A percentile compares a stretch with the other conserved stretches of the same genome.
Evolutionary conservation across 768 basidiomycete genomes (phyloP).

Genomic region (Boletellus ananas): DNA sequence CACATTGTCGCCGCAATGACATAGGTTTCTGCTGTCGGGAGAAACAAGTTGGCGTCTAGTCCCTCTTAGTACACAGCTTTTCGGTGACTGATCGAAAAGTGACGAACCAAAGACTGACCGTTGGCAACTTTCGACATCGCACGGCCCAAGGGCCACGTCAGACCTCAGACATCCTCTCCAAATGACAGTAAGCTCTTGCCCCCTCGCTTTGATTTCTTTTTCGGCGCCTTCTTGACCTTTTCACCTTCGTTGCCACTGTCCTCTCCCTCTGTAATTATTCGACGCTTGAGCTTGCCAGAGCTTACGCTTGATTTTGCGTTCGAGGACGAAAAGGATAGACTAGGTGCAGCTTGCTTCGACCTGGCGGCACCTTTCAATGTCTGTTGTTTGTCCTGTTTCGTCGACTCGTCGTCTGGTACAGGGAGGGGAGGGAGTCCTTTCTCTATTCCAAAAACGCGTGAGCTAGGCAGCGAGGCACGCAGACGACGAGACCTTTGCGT

Average conservation of each 20-base stretch:
- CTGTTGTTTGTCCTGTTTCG: conserved; percentile 27
- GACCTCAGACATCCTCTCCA: conserved; percentile 30
- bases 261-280: conserved; percentile 33
- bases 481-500: conserved; percentile 54
- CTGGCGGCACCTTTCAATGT: conserved; percentile 19
- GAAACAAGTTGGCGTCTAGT: background rate
- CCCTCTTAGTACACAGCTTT: background rate
- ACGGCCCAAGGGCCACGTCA: background rate
- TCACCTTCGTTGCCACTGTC: conserved; percentile 24
- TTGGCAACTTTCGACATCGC: background rate
- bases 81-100: background rate
- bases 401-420: conserved; percentile 30
- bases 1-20: background rate
- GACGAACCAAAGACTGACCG: conserved; percentile 7
- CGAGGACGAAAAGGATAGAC: conserved; percentile 41
- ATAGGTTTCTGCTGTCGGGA: background rate
- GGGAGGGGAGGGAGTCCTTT: conserved; percentile 58
- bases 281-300: conserved; percentile 32
- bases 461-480: background rate
- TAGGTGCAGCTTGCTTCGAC: conserved; percentile 17
- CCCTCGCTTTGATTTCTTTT: conserved; percentile 54
- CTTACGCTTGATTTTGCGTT: conserved; percentile 21
- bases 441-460: conserved; percentile 36
- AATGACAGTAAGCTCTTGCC: conserved; percentile 39
- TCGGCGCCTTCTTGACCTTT: conserved; percentile 30